Base-by-base conservation (phyloP, 108 stramenopile genomes). In the Nitzschia putrida region DNA sequence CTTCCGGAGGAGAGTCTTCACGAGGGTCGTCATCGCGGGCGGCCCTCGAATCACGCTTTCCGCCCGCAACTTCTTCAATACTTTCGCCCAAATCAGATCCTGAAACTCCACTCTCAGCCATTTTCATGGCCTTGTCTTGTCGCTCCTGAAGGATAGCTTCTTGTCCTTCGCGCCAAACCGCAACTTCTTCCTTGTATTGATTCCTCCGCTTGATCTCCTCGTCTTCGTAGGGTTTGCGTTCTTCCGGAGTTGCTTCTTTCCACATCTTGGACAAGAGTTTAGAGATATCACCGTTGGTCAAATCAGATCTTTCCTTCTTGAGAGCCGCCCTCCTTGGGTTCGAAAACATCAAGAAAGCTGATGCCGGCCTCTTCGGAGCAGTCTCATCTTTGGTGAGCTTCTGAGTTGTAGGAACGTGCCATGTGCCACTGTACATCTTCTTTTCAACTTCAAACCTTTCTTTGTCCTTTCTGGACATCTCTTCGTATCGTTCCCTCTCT, bases 381-480 rank as follows among this genome's bases (percentile, higher is more conserved):
- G 25, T 68, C 0, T 16, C 24, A 18, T 57, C 57, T 37, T 69
- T 50, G 7, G 51, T 26, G 26, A 39, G 39, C 25, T 26, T 24
- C 7, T 39, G 56, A n/a, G 56, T 29, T 44, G 43, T 34, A 1
- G 68, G 75, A 7, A 76, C 60, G 18, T 64, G 41, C 75, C 75
- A 76, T 18, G 75, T 67, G 11, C 75, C 75, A 18, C n/a, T 70
- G 61, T 76, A 76, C 42, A 23, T 45, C 8, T 22, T 38, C 40
- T 70, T 76, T 56, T 76, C 75, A 9, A 64, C 39, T 43, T 76
- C 60, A 41, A 34, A 76, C 34, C 75, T 21, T 18, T 26, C 63
- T 25, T 76, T 76, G 20, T 76, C 75, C 21, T 25, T 22, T 0
- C 52, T 44, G 5, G 75, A 29, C 54, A 56, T 76, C 18, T 69